Evolutionary conservation across 129 eudicot genomes (phyloP), one percentile per base, ranked within the genome.

Genomic region (Arctium lappa): DNA sequence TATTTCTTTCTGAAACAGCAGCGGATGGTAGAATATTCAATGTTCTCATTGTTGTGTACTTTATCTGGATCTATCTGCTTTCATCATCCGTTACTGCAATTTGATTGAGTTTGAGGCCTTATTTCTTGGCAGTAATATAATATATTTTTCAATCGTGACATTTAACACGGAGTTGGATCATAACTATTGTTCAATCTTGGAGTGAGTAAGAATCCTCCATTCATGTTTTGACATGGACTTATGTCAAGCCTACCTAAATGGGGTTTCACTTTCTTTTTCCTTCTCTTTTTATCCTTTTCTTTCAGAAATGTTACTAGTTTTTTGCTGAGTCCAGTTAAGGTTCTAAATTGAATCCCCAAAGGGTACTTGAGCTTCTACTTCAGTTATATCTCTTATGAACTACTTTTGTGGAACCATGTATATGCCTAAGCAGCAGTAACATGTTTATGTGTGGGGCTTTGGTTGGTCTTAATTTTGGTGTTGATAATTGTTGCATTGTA

Each of bases 401-500:
- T 63, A 27, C 32, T 63, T 46, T 7, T 46, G 40, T 2, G 40
- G 5, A 4, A 37, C 5, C 5, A 37, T 37, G 40, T 37, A 37
- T 37, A 4, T 4, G 3, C 36, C 3, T 33, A 33, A 33, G 36
- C 36, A 1, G 36, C 36, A 33, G 36, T 33, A 33, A 33, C 5
- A 37, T 37, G 40, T 37, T 2, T 37, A 4, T 37, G 0, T 76
- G 10, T 36, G 22, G 11, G 37, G 39, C 32, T 82, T 44, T 65
- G 46, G 75, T 75, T 3, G 29, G 73, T 72, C 6, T 32, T 81
- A 44, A 33, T 8, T 31, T 70, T 74, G 75, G 71, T 48, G 75
- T 76, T 81, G 56, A 65, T 86, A 32, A 8, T 84, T 42, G 33
- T 32, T 12, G 3, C 2, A 48, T 77, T 87, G 87, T 86, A 95